Evolutionary conservation across 179 eudicot species (phyloP).

Genomic region (Drosera spatulata): DNA sequence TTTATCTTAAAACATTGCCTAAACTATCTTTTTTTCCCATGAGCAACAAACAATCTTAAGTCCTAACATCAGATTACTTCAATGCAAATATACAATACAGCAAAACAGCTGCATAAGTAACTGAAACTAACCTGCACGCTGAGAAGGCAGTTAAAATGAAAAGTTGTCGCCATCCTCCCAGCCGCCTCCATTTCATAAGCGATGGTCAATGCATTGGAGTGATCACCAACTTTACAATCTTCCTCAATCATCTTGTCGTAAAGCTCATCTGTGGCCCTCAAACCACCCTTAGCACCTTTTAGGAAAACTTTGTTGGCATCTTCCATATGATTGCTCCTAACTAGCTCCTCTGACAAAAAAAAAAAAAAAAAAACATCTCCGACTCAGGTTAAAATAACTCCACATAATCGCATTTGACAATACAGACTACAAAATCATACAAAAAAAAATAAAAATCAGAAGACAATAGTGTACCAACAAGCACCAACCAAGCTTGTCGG

Average conservation of each 20-base stretch:
- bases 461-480: conserved; percentile 57
- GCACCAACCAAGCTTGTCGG: conserved; percentile 93
- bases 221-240: conserved; percentile 94
- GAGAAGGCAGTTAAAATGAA: conserved; percentile 91
- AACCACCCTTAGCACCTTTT: conserved; percentile 85
- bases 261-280: conserved; percentile 81
- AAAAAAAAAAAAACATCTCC: not conserved
- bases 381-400: not conserved
- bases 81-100: too few species aligned
- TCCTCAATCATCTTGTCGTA: conserved; percentile 83
- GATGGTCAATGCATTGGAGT: conserved; percentile 84
- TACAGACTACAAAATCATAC: not conserved
- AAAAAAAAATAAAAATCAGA: not conserved
- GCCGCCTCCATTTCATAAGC: conserved; percentile 98
- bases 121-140: conserved; percentile 65
- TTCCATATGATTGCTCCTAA: conserved; percentile 59
- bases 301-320: conserved; percentile 90
- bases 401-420: not conserved
- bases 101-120: conserved; percentile 2
- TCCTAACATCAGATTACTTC: too few species aligned
- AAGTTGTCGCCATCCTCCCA: conserved; percentile 94
- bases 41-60: too few species aligned
- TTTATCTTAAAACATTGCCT: too few species aligned
- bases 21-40: too few species aligned
- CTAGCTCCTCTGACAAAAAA: conserved; percentile 58